These are phyloP conservation scores for Fusarium sp. DNA, from an alignment of 2,329 filamentous ascomycete genomes.

Conservation along the genomic window DNA sequence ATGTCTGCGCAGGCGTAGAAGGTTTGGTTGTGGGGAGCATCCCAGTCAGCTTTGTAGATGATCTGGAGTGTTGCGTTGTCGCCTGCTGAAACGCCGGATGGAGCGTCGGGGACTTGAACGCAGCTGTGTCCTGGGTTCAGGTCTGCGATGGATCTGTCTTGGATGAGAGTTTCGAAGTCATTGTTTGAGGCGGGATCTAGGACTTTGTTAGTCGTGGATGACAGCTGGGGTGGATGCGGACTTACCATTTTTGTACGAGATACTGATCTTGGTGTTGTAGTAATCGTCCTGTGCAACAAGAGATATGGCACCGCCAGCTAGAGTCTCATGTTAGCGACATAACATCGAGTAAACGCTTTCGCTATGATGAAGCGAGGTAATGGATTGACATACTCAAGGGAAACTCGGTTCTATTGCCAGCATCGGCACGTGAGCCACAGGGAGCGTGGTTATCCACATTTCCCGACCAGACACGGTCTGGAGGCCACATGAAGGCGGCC, in stretches of 20 bases:
- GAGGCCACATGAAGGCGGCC: conserved; percentile 71
- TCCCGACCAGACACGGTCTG: conserved; percentile 66
- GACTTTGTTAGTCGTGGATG: conserved; percentile 2
- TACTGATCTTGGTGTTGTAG: conserved; percentile 64
- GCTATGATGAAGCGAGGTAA: neutral
- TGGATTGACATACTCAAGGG: conserved; percentile 58
- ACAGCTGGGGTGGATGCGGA: rapidly evolving
- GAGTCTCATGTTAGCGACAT: neutral
- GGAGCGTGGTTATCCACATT: conserved; percentile 67
- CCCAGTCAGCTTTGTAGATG: conserved; percentile 59
- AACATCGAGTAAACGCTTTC: neutral
- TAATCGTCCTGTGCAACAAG: conserved; percentile 69
- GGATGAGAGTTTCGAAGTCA: conserved; percentile 57
- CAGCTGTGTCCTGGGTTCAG: conserved; percentile 61
- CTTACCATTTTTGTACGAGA: conserved; percentile 64
- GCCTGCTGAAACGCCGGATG: conserved; percentile 53
- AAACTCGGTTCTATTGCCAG: conserved; percentile 65
- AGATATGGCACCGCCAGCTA: conserved; percentile 66
- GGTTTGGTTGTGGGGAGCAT: conserved; percentile 57
- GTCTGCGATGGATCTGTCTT: conserved; percentile 52
- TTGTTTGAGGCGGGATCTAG: conserved; percentile 55
- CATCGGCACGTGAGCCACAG: conserved; percentile 64
- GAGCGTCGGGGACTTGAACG: conserved; percentile 53
- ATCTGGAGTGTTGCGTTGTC: conserved; percentile 63
- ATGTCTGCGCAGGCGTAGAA: conserved; percentile 65